Conservation (phyloP, 2,329 filamentous ascomycete species). For the Dissoconium aciculare region DNA sequence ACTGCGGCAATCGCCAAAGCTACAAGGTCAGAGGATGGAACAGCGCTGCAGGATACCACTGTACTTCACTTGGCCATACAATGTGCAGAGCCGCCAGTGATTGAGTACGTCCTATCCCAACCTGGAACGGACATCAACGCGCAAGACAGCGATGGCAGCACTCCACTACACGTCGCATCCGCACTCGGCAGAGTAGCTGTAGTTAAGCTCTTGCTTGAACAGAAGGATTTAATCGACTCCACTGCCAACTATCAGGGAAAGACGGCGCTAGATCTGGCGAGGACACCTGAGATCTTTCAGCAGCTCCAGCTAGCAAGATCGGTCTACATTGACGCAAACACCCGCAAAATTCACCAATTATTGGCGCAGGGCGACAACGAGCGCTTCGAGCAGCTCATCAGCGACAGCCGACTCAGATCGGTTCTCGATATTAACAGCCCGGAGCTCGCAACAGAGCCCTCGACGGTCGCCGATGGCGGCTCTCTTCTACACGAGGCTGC, state of each 20-base stretch:
- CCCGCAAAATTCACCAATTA: slow-evolving; percentile 68
- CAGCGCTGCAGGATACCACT: slow-evolving; percentile 61
- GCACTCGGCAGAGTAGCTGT: slow-evolving; percentile 64
- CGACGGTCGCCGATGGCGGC: slow-evolving; percentile 68
- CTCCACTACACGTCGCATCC: slow-evolving; percentile 76
- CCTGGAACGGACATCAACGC: slow-evolving; percentile 59
- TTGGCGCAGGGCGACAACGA: slow-evolving; percentile 62
- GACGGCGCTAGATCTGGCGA: slow-evolving; percentile 72
- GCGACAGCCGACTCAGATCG: slow-evolving; percentile 72
- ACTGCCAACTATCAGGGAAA: slow-evolving; percentile 73
- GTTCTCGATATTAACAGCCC: slow-evolving; percentile 84
- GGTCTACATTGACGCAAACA: slow-evolving; percentile 74
- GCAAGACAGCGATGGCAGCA: slow-evolving; percentile 83
- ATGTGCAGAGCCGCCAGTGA: slow-evolving; percentile 80
- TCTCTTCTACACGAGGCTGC: slow-evolving; percentile 89
- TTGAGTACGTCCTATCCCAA: slow-evolving; percentile 80
- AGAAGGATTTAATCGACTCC: slow-evolving; percentile 74
- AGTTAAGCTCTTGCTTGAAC: slow-evolving; percentile 70
- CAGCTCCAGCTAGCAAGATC: slow-evolving; percentile 81
- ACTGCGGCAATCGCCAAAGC: slow-evolving; percentile 78
- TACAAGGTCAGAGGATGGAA: slow-evolving; percentile 40
- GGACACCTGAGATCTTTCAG: slow-evolving; percentile 90
- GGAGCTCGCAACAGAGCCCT: slow-evolving; percentile 69
- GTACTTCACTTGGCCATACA: slow-evolving; percentile 89
- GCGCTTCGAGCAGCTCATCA: slow-evolving; percentile 60